phyloP scores from a whole-genome alignment of 2,329 filamentous ascomycete species.

The Neocucurbitaria cava region DNA sequence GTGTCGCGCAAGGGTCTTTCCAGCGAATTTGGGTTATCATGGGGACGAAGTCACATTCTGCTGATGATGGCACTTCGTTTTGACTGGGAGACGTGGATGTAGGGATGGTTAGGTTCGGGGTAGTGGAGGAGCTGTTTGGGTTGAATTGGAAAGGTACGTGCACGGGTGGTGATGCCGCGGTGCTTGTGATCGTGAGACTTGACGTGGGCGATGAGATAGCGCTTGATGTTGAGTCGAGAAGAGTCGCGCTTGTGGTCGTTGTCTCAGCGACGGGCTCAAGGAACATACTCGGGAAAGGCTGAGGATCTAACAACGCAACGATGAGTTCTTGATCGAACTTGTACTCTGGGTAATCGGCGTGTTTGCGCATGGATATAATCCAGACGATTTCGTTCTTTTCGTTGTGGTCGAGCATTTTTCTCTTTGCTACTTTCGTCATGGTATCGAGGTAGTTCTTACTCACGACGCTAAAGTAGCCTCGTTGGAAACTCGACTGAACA shows the following conservation, averaged over 20 bases:
- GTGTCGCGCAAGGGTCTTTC: slow-evolving; percentile 16
- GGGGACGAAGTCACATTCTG: slow-evolving; percentile 29
- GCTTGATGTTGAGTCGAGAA: not conserved
- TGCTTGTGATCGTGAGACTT: not conserved
- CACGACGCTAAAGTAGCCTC: slow-evolving; percentile 34
- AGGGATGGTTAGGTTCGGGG: not conserved
- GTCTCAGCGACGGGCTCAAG: not conserved
- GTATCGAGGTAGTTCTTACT: slow-evolving; percentile 34
- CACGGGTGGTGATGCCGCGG: not conserved
- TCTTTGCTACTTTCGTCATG: slow-evolving; percentile 15
- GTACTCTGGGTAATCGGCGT: slow-evolving; percentile 23
- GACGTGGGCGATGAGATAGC: not conserved
- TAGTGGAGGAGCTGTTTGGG: slow-evolving; percentile 5
- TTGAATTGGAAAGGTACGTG: slow-evolving; percentile 27
- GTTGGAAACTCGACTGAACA: slow-evolving; percentile 25
- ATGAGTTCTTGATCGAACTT: slow-evolving; percentile 38
- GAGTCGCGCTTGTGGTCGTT: no score
- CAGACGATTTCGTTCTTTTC: slow-evolving; percentile 35
- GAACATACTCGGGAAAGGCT: slow-evolving; percentile 2
- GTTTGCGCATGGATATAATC: slow-evolving; percentile 26
- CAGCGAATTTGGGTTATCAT: slow-evolving; percentile 36
- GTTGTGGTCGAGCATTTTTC: slow-evolving; percentile 16
- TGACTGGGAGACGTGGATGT: not conserved
- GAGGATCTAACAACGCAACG: slow-evolving; percentile 25
- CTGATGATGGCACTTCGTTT: not conserved